Evolutionary conservation across 2,329 filamentous ascomycete species (phyloP).

Genomic region (Pezicula rhizophila): DNA sequence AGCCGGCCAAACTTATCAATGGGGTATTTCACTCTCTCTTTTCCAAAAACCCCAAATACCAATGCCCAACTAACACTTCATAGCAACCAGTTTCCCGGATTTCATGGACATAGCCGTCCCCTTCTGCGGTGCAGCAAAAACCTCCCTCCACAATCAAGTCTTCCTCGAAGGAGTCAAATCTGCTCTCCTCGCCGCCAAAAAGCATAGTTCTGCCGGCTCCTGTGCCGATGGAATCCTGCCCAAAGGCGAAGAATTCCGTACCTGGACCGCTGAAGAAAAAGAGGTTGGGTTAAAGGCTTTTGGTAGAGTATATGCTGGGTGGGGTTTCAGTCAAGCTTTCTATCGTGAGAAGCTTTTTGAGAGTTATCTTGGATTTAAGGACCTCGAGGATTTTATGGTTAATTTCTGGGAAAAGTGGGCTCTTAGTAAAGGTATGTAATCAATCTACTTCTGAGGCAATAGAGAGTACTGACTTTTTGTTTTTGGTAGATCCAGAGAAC

Average conservation of each 20-base stretch:
- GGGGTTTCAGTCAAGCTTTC: slow-evolving; percentile 75
- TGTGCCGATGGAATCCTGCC: slow-evolving; percentile 36
- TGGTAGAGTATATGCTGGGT: slow-evolving; percentile 71
- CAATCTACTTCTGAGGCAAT: background rate
- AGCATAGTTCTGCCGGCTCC: slow-evolving; percentile 44
- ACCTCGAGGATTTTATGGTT: slow-evolving; percentile 68
- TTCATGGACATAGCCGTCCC: slow-evolving; percentile 61
- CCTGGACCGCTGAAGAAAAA: slow-evolving; percentile 48
- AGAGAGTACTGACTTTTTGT: background rate
- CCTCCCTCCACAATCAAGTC: slow-evolving; percentile 61
- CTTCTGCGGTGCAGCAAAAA: slow-evolving; percentile 61
- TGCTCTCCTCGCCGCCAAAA: slow-evolving; percentile 51
- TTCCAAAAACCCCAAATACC: background rate
- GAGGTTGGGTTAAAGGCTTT: slow-evolving; percentile 61
- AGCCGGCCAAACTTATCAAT: slow-evolving; percentile 59
- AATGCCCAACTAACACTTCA: background rate
- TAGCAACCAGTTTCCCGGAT: slow-evolving; percentile 28
- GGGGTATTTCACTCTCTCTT: slow-evolving; percentile 36
- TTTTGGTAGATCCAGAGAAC: slow-evolving; percentile 59
- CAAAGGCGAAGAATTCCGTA: slow-evolving; percentile 32
- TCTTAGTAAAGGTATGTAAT: slow-evolving; percentile 49
- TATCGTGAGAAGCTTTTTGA: slow-evolving; percentile 68
- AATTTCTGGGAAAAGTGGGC: slow-evolving; percentile 75
- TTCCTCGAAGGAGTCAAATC: slow-evolving; percentile 61
- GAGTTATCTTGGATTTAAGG: slow-evolving; percentile 55